These are phyloP conservation scores for Trametes maxima DNA, from an alignment of 768 basidiomycete genomes.

Conservation along the genomic window DNA sequence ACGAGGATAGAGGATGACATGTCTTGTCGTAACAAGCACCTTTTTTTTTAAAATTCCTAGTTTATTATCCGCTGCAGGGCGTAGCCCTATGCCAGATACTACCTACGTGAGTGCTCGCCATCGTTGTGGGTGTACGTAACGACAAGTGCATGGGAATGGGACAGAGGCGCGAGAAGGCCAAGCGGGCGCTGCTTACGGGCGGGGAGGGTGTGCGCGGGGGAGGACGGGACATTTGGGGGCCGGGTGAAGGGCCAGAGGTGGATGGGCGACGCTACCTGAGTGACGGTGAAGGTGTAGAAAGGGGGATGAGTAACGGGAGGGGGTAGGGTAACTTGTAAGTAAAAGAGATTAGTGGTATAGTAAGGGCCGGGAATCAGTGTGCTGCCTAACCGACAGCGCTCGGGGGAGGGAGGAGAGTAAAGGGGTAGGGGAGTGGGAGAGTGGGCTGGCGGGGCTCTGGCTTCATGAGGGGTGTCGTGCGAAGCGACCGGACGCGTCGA, in stretches of 20 bases:
- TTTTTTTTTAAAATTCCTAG: too few species aligned
- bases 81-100: too few species aligned
- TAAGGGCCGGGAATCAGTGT: background rate
- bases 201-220: background rate
- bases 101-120: too few species aligned
- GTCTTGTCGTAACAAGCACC: too few species aligned
- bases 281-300: background rate
- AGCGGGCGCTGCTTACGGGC: background rate
- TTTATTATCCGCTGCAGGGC: too few species aligned
- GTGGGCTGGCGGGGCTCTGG: background rate
- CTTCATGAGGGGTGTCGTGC: background rate
- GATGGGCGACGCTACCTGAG: background rate
- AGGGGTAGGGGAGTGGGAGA: background rate
- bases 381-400: background rate
- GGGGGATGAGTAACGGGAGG: background rate
- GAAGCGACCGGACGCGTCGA: background rate
- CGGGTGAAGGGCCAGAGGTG: background rate
- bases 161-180: background rate
- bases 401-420: background rate
- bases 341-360: background rate
- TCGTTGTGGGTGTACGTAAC: too few species aligned
- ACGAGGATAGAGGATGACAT: too few species aligned
- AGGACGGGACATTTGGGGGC: background rate
- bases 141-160: background rate
- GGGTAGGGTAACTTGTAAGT: background rate